phyloP scores from a whole-genome alignment of 2,329 filamentous ascomycete genomes.

The Pseudopyrenochaeta lycopersici region DNA sequence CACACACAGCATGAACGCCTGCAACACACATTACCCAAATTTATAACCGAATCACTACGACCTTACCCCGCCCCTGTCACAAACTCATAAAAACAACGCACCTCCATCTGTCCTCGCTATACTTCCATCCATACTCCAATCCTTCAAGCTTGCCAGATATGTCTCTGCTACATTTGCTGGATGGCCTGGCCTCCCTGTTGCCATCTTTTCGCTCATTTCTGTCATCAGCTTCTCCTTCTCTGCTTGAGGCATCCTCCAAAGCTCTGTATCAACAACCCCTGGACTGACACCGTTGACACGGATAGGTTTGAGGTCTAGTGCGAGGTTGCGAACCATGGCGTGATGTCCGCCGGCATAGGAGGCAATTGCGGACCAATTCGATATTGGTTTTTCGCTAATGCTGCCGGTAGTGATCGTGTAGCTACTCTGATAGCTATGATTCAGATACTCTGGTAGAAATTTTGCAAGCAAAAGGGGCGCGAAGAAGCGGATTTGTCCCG shows the following conservation, averaged over 20 bases:
- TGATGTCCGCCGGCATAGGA: conserved; percentile 62
- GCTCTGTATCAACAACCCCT: conserved; percentile 59
- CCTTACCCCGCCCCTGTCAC: neutral
- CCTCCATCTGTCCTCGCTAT: conserved; percentile 57
- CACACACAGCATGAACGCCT: too few relatives aligned
- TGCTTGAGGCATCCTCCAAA: conserved; percentile 50
- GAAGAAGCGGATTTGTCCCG: conserved; percentile 61
- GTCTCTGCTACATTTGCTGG: conserved; percentile 52
- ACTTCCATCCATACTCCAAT: conserved; percentile 56
- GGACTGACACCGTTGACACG: conserved; percentile 70
- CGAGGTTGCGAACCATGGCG: conserved; percentile 64
- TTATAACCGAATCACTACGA: too few relatives aligned
- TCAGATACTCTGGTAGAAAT: conserved; percentile 56
- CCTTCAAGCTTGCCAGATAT: conserved; percentile 59
- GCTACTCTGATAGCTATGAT: conserved; percentile 53
- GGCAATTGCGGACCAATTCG: conserved; percentile 61
- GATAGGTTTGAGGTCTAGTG: conserved; percentile 69
- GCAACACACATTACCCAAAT: too few relatives aligned
- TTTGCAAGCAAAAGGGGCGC: conserved; percentile 64
- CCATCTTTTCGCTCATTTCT: conserved; percentile 26
- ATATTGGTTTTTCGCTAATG: conserved; percentile 60
- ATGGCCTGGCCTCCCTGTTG: conserved; percentile 36
- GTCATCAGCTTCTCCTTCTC: conserved; percentile 33
- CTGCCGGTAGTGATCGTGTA: conserved; percentile 67
- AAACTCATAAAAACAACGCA: conserved; percentile 16